Base-by-base conservation (phyloP, 2,329 filamentous ascomycete species). In the Plectosphaerella cucumerina region DNA sequence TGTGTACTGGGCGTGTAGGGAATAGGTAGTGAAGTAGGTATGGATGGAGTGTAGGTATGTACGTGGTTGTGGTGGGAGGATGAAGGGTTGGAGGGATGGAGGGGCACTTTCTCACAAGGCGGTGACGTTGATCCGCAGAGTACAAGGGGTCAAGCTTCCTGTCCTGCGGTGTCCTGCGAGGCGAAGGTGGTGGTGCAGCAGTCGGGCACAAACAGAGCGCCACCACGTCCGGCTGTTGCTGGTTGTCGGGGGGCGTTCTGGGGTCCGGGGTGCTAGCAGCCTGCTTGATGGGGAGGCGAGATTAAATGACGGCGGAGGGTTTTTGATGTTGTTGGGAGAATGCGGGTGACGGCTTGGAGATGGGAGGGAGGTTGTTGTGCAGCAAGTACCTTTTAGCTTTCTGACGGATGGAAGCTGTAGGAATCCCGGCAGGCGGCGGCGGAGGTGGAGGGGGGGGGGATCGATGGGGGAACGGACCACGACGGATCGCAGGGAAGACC, bases 81-180 rank as follows among this genome's bases (percentile, higher is more conserved):
- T 14, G 34, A 37, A 37, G 4, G 34, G 34, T 5, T 37, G 34
- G 34, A n/a, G n/a, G 35, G 52, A 48, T 56, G 50, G 58, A 60
- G 59, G 59, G 57, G 59, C 56, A 57, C 51, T 52, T 35, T 51
- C 48, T 50, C 53, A 52, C 56, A 50, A 50, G 53, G 58, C 56
- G 59, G 59, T 62, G 59, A 61, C 56, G 55, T 42, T 42, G 39
- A 42, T 42, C 39, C 39, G 39, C 39, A 42, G 39, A 42, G 17
- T 42, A 20, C 39, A 42, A 42, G 39, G 39, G 39, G n/a, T 42
- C 39, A 20, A 42, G 39, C 39, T 42, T 42, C 18, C 39, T 21
- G 39, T 20, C 4, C n/a, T n/a, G n/a, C n/a, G n/a, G n/a, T n/a
- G n/a, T n/a, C 26, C 26, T 31, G 4, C 26, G 47, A 21, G 56